Conservation (phyloP, 2,329 filamentous ascomycete genomes). For the Ophiostoma quercus region DNA sequence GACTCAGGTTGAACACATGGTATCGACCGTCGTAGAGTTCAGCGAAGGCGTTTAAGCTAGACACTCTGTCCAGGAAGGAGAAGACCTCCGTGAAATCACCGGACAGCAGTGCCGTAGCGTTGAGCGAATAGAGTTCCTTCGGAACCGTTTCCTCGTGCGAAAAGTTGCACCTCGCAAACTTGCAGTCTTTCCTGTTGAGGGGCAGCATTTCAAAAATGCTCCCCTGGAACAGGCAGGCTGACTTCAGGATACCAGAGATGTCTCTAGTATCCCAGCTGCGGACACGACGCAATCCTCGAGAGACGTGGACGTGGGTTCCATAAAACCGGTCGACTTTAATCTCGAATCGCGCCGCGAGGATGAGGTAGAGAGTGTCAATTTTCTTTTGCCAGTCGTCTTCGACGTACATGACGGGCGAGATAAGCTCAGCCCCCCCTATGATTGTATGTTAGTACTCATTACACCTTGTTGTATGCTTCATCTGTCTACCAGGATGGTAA, state of each 20-base stretch:
- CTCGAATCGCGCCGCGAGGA: neutral
- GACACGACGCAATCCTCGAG: neutral
- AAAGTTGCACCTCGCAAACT: neutral
- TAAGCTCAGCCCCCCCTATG: neutral
- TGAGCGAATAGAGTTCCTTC: neutral
- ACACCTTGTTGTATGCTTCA: neutral
- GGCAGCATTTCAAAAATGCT: neutral
- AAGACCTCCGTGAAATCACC: neutral
- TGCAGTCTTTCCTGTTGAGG: neutral
- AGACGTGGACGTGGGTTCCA: neutral
- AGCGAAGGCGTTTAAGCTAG: neutral
- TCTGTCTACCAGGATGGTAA: neutral
- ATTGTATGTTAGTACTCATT: neutral
- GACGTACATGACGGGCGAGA: neutral
- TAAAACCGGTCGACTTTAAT: neutral
- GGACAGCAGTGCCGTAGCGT: neutral
- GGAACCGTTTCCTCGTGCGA: neutral
- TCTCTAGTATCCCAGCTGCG: neutral
- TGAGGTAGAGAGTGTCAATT: neutral
- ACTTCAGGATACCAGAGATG: neutral
- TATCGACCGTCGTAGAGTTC: neutral
- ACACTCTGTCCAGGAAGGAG: neutral
- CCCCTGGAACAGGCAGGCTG: neutral
- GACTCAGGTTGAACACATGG: neutral
- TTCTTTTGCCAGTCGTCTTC: neutral